phyloP scores from a whole-genome alignment of 441 rosid genomes.

The Raphanus hybrid region DNA sequence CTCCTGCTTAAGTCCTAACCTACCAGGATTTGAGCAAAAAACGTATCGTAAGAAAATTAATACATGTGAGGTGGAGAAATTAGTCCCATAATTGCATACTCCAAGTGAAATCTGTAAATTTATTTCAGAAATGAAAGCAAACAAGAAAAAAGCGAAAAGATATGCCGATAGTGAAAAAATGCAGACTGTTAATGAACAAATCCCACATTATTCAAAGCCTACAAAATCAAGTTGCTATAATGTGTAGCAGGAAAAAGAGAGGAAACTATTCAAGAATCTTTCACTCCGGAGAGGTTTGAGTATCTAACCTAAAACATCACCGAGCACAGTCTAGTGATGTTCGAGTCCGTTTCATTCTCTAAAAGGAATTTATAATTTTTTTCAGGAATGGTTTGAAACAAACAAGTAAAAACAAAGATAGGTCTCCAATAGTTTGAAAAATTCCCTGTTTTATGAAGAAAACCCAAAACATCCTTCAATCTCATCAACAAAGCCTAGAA shows the following conservation, averaged over 20 bases:
- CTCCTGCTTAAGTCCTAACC: too few species aligned
- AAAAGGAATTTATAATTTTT: too few species aligned
- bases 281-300: background rate
- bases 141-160: background rate
- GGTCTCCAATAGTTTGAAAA: too few species aligned
- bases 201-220: conserved; percentile 4
- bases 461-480: too few species aligned
- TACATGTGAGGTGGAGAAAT: background rate
- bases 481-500: too few species aligned
- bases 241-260: conserved; percentile 12
- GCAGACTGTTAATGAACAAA: conserved; percentile 19
- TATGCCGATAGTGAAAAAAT: background rate
- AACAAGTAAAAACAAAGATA: too few species aligned
- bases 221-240: conserved; percentile 10
- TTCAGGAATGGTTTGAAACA: too few species aligned
- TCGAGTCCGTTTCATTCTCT: conserved; percentile 51
- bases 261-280: background rate
- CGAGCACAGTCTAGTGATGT: conserved; percentile 56
- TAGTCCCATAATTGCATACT: conserved; percentile 15
- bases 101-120: background rate
- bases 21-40: background rate
- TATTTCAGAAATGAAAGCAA: background rate
- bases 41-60: background rate
- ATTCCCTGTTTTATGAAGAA: too few species aligned
- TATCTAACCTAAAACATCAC: conserved; percentile 38